These are phyloP conservation scores for Suillus brevipes DNA, from an alignment of 768 basidiomycete genomes.

Conservation along the genomic window DNA sequence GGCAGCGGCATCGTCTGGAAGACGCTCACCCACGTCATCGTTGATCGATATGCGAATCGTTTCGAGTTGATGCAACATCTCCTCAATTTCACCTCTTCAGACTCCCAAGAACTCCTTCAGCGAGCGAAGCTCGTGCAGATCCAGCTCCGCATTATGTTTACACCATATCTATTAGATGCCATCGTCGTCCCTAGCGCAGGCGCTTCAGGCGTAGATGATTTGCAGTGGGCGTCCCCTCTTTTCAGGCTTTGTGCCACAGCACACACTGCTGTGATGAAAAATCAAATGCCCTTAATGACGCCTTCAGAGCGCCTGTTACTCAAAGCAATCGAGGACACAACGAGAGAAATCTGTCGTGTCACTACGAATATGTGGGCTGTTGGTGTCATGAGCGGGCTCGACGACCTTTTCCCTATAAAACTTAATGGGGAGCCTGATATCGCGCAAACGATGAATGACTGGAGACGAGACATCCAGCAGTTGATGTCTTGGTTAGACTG, in stretches of 20 bases:
- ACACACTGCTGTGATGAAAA: constrained; percentile 10
- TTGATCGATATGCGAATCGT: constrained; percentile 43
- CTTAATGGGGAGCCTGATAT: neutral
- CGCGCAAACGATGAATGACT: constrained; percentile 10
- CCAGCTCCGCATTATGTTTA: constrained; percentile 24
- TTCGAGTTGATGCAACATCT: constrained; percentile 41
- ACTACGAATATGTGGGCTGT: constrained; percentile 20
- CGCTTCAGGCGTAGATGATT: neutral
- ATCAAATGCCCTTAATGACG: constrained; percentile 9
- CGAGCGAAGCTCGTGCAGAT: constrained; percentile 9
- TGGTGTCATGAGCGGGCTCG: constrained; percentile 17
- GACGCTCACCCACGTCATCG: constrained; percentile 37
- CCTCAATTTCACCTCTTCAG: constrained; percentile 25
- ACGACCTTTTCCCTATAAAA: neutral
- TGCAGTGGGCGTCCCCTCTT: constrained; percentile 12
- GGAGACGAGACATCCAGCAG: constrained; percentile 10
- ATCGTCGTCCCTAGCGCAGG: constrained; percentile 9
- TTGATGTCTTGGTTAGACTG: constrained; percentile 26
- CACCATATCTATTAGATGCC: constrained; percentile 14
- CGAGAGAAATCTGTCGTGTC: constrained; percentile 21
- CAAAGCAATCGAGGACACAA: constrained; percentile 14
- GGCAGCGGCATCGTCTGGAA: constrained; percentile 45
- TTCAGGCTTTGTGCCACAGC: constrained; percentile 14
- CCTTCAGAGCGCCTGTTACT: constrained; percentile 15
- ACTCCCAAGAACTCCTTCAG: constrained; percentile 15